These are phyloP conservation scores for Aquilaria yunnanensis DNA, from an alignment of 345 rosid species.

Conservation along the genomic window DNA sequence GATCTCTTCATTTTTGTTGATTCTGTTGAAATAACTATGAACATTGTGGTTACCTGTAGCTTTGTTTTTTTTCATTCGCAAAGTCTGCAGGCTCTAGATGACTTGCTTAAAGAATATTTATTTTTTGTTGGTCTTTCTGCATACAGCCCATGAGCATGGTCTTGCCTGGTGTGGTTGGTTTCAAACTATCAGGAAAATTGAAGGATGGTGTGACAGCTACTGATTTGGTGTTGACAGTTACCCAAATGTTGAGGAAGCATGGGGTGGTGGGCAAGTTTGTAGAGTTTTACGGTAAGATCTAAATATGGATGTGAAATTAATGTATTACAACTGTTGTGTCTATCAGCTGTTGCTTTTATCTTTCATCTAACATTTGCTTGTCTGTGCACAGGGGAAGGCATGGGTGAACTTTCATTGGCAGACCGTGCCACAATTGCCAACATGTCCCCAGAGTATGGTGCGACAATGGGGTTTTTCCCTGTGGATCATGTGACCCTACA, in stretches of 20 bases:
- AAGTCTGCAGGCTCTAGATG: too few species aligned
- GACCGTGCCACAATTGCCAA: constrained; percentile 97
- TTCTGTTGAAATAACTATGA: not conserved
- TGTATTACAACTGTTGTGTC: not conserved
- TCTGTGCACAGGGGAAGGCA: constrained; percentile 61
- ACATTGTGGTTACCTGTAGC: too few species aligned
- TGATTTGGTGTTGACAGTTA: constrained; percentile 89
- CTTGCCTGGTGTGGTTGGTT: constrained; percentile 95
- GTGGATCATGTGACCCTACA: constrained; percentile 90
- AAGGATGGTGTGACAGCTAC: constrained; percentile 91
- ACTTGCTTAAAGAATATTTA: not conserved
- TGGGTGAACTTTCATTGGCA: constrained; percentile 86
- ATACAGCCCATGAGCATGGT: constrained; percentile 99
- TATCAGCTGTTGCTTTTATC: constrained; percentile 1
- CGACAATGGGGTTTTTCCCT: constrained; percentile 98
- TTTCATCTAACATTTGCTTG: not conserved
- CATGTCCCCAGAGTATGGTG: constrained; percentile 98
- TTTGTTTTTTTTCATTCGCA: too few species aligned
- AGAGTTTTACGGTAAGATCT: constrained; percentile 56
- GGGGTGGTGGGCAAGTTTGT: constrained; percentile 98
- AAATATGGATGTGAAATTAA: not conserved
- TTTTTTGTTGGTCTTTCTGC: constrained; percentile 5
- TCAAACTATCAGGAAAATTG: constrained; percentile 68
- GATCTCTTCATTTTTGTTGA: not conserved
- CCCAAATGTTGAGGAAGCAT: constrained; percentile 92